Base-by-base conservation (phyloP, 75 land plant genomes). In the Isoetes taiwanensis region DNA sequence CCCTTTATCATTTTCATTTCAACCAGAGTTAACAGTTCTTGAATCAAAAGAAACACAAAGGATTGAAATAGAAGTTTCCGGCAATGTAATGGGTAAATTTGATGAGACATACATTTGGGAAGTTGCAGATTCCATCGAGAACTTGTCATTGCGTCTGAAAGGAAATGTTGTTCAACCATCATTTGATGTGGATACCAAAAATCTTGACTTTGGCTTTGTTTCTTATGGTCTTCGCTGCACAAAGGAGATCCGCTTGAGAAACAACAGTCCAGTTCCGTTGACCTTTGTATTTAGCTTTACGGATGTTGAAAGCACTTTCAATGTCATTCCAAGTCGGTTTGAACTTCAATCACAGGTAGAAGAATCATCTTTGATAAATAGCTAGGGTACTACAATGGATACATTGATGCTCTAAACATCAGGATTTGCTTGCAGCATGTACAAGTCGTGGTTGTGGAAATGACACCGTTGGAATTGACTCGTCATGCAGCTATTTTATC, bases 41-140 rank as follows among this genome's bases (percentile, higher is more conserved):
- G 54, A 63, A 28, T 10, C 31, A 3, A 56, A 28, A 0, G 57
- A 56, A 40, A 14, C 28, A 16, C 48, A 61, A 32, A 21, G 0
- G 19, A 63, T 69, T 17, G 17, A 34, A 30, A 66, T 63, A 0
- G 56, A 63, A 23, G 34, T 41, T 56, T 40, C 20, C 0, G 24
- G 39, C 12, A 32, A 40, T 27, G 21, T 30, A 2, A 41, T 39
- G 29, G 72, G 72, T 29, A 30, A 27, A 9, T 69, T 69, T 41
- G 46, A 54, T 3, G 67, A 43, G 34, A 63, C 54, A 41, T 63
- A 62, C 63, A 20, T 63, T 1, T 69, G 72, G 72, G 57, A 56
- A 20, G 53, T 69, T 30, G 57, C 54, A 11, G 72, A 56, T 21
- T 33, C 67, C 1, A 30, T 64, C 16, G 29, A 63, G 25, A 69